Conservation (phyloP, 495 filamentous ascomycete species). For the Diplogelasinospora grovesii region DNA sequence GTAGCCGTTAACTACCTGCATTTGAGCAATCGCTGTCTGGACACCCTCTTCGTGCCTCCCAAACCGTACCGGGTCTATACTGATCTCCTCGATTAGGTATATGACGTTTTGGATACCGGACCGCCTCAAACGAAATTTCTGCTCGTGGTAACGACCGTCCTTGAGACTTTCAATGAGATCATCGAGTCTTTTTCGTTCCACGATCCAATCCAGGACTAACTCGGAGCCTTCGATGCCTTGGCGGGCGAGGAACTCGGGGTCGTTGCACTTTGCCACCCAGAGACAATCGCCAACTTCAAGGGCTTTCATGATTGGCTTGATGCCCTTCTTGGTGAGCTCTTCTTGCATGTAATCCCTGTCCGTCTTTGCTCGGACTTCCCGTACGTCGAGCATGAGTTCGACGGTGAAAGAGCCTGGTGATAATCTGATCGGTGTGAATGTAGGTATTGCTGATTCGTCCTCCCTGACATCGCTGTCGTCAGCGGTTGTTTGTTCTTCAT, state of each 20-base stretch:
- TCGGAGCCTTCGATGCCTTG: slow-evolving; percentile 65
- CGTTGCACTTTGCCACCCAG: slow-evolving; percentile 71
- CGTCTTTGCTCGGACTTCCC: slow-evolving; percentile 69
- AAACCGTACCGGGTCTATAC: slow-evolving; percentile 42
- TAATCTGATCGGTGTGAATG: slow-evolving; percentile 54
- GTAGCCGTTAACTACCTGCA: slow-evolving; percentile 75
- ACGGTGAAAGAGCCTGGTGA: slow-evolving; percentile 62
- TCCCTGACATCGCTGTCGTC: slow-evolving; percentile 24
- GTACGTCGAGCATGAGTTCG: slow-evolving; percentile 66
- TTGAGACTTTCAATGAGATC: slow-evolving; percentile 75
- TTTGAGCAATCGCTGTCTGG: slow-evolving; percentile 67
- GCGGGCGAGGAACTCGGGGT: slow-evolving; percentile 47
- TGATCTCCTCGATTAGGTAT: slow-evolving; percentile 73
- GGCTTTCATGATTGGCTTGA: slow-evolving; percentile 56
- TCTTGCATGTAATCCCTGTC: slow-evolving; percentile 75
- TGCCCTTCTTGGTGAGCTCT: slow-evolving; percentile 60
- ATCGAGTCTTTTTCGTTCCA: slow-evolving; percentile 78
- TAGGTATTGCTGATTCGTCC: slow-evolving; percentile 34
- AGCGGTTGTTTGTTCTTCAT: slow-evolving; percentile 8
- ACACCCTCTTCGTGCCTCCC: slow-evolving; percentile 59
- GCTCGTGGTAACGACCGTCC: slow-evolving; percentile 78
- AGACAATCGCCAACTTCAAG: slow-evolving; percentile 71
- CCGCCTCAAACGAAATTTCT: slow-evolving; percentile 72
- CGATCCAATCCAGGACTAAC: slow-evolving; percentile 71
- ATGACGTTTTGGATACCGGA: slow-evolving; percentile 69